phyloP scores from a whole-genome alignment of 441 rosid genomes.

The Gossypium lobatum region DNA sequence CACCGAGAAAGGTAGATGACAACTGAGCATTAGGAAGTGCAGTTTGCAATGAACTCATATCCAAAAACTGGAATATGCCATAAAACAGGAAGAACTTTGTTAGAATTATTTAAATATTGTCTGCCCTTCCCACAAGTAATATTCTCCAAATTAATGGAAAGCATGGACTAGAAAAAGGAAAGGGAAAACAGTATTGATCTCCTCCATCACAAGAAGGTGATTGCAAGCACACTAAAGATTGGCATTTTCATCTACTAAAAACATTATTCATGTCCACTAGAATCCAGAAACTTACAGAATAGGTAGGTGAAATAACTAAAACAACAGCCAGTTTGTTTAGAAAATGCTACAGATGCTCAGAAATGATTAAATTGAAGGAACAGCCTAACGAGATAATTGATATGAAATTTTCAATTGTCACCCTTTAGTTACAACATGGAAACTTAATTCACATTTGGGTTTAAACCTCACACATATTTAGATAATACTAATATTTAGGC shows the following conservation, averaged over 20 bases:
- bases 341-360: not conserved
- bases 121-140: conserved; percentile 6
- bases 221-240: not conserved
- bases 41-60: conserved; percentile 68
- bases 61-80: conserved; percentile 62
- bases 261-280: not conserved
- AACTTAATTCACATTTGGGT: not conserved
- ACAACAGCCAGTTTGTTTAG: not conserved
- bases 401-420: not conserved
- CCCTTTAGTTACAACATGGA: not conserved
- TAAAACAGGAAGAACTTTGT: conserved; percentile 13
- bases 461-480: not conserved
- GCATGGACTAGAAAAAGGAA: not conserved
- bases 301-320: not conserved
- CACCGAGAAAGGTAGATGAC: conserved; percentile 40
- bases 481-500: not conserved
- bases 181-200: not conserved
- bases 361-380: not conserved
- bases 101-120: not conserved
- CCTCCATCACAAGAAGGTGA: not conserved
- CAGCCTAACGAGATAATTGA: not conserved
- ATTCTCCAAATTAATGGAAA: not conserved
- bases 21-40: conserved; percentile 55
- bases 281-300: not conserved
- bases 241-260: not conserved